Evolutionary conservation across 2,329 filamentous ascomycete species (phyloP).

Genomic region (Grosmannia huntii): DNA sequence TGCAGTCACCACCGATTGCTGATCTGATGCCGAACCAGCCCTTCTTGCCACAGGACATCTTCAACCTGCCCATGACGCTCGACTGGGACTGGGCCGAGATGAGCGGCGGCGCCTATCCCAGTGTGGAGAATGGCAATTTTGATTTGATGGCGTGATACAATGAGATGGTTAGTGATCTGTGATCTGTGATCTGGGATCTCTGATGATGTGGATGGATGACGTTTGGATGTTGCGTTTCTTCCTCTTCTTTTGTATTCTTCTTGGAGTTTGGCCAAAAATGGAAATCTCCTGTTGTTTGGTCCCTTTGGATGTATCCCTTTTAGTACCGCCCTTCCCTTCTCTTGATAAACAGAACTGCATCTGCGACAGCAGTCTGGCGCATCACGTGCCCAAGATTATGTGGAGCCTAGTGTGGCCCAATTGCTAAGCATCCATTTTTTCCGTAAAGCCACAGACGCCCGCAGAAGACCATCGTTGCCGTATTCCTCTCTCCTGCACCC

Average conservation of each 20-base stretch:
- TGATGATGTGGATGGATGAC: not conserved
- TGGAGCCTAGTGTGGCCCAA: not conserved
- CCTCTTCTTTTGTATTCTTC: not conserved
- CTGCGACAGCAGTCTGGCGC: not conserved
- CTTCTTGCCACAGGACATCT: constrained; percentile 83
- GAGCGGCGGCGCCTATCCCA: constrained; percentile 51
- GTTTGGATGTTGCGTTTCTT: not conserved
- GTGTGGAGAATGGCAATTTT: constrained; percentile 49
- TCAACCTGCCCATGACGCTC: constrained; percentile 90
- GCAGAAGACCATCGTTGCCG: not conserved
- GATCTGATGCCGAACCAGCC: constrained; percentile 59
- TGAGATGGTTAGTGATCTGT: not conserved
- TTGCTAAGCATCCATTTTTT: constrained; percentile 3
- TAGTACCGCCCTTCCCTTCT: not conserved
- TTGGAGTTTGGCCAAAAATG: not conserved
- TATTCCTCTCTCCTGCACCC: not conserved
- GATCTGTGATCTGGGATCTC: no score
- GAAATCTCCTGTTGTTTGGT: not conserved
- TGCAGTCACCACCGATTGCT: constrained; percentile 22
- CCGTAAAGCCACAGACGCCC: not conserved
- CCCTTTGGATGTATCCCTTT: not conserved
- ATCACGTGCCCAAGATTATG: not conserved
- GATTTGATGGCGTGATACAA: constrained; percentile 12
- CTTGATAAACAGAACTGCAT: not conserved
- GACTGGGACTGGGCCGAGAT: constrained; percentile 75